These are phyloP conservation scores for Alnus glutinosa DNA, from an alignment of 306 rosid species.

Conservation along the genomic window DNA sequence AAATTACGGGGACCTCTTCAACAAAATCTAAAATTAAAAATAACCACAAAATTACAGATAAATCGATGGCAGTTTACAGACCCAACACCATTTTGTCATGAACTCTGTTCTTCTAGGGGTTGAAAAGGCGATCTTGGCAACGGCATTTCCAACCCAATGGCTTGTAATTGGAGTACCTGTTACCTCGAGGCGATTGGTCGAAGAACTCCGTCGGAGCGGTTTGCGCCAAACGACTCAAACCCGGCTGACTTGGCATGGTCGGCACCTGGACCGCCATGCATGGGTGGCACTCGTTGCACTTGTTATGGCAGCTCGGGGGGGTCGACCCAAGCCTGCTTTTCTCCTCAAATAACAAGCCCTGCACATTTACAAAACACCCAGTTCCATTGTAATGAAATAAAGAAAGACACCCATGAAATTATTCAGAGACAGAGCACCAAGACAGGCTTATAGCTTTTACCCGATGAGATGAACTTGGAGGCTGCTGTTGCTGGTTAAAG, in stretches of 20 bases:
- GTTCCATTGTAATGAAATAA: neutral
- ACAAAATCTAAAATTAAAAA: constrained; percentile 18
- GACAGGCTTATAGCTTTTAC: constrained; percentile 31
- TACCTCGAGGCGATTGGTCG: constrained; percentile 45
- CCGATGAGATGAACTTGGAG: constrained; percentile 44
- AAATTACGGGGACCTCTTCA: constrained; percentile 14
- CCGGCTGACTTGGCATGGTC: constrained; percentile 48
- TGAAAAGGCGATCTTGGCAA: constrained; percentile 74
- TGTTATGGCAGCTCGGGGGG: constrained; percentile 98
- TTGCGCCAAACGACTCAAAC: constrained; percentile 28
- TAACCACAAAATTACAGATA: neutral
- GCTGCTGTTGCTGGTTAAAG: constrained; percentile 30
- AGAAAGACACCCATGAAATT: neutral
- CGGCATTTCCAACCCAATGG: constrained; percentile 96
- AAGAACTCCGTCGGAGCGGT: constrained; percentile 30
- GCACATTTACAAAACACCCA: constrained; percentile 11
- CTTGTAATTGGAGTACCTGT: constrained; percentile 89
- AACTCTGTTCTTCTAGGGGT: constrained; percentile 49
- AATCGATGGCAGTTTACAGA: neutral
- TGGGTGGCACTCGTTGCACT: constrained; percentile 88
- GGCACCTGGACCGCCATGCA: constrained; percentile 97
- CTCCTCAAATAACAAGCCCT: constrained; percentile 67
- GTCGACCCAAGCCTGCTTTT: constrained; percentile 81
- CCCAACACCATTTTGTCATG: neutral
- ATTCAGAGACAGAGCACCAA: neutral